phyloP scores from a whole-genome alignment of 2,329 filamentous ascomycete species.

The Pseudovirgaria hyperparasitica region DNA sequence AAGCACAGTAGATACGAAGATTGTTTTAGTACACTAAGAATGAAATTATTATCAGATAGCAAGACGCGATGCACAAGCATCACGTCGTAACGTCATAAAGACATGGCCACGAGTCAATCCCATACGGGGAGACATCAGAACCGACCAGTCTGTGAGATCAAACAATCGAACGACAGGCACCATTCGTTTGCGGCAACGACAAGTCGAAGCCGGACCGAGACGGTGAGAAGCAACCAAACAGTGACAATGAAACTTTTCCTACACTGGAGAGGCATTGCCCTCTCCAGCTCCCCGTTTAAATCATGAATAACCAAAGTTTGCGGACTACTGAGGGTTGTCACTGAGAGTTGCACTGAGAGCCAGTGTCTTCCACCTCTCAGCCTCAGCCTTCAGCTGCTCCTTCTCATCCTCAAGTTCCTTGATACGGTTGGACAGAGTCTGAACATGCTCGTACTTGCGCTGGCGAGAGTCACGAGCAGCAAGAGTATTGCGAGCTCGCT shows the following conservation, averaged over 20 bases:
- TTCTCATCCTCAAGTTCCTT: slow-evolving; percentile 47
- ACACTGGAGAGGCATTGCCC: slow-evolving; percentile 8
- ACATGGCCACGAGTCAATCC: slow-evolving; percentile 38
- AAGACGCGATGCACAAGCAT: too few relatives aligned
- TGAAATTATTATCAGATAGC: too few relatives aligned
- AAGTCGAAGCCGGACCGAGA: slow-evolving; percentile 3
- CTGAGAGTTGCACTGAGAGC: slow-evolving; percentile 22
- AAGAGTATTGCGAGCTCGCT: slow-evolving; percentile 86
- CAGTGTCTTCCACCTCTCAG: slow-evolving; percentile 23
- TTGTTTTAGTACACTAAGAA: too few relatives aligned
- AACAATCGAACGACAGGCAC: slow-evolving; percentile 7
- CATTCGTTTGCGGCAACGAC: slow-evolving; percentile 2
- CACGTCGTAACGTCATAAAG: too few relatives aligned
- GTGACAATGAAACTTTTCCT: slow-evolving; percentile 2
- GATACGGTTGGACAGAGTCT: slow-evolving; percentile 63
- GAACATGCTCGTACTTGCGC: slow-evolving; percentile 66
- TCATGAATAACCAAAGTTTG: slow-evolving; percentile 12
- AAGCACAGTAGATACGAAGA: too few relatives aligned
- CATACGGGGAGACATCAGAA: slow-evolving; percentile 37
- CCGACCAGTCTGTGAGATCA: slow-evolving; percentile 20
- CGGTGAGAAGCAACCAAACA: neutral
- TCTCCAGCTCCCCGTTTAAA: slow-evolving; percentile 24
- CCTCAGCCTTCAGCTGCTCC: slow-evolving; percentile 29
- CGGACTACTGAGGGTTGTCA: slow-evolving; percentile 18
- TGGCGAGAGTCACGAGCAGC: slow-evolving; percentile 88